Conservation (phyloP, 2,329 filamentous ascomycete genomes). For the Diaporthe eres region DNA sequence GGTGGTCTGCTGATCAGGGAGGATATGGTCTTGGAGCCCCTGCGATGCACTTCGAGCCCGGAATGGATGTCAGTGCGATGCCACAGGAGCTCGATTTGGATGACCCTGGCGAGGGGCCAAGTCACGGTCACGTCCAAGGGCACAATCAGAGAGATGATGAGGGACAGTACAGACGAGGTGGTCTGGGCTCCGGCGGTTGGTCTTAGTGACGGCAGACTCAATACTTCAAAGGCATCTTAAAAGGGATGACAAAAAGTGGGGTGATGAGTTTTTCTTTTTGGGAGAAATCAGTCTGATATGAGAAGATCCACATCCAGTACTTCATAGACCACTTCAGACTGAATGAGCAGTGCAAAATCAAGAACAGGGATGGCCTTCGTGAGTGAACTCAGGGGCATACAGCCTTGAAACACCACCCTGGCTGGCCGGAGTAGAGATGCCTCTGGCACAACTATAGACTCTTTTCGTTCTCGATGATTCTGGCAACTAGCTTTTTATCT, state of each 20-base stretch:
- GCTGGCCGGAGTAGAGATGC: not conserved
- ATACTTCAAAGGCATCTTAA: not conserved
- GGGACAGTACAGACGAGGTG: not conserved
- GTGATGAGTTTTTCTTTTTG: not conserved
- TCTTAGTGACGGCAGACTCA: not conserved
- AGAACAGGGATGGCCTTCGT: not conserved
- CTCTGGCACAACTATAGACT: not conserved
- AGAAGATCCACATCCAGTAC: not conserved
- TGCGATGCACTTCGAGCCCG: not conserved
- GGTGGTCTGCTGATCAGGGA: not conserved
- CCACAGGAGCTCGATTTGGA: not conserved
- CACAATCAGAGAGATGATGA: too few relatives aligned
- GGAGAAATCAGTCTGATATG: not conserved
- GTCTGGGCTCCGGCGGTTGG: not conserved
- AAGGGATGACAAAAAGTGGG: not conserved
- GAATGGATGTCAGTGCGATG: not conserved
- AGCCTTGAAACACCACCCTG: not conserved
- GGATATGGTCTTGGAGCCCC: not conserved
- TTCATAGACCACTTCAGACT: not conserved
- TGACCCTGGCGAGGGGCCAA: not conserved
- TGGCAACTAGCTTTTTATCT: accelerated
- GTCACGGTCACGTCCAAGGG: not conserved
- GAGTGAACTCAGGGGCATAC: not conserved
- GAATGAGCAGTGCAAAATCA: not conserved
- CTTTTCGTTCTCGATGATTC: not conserved